Conservation (phyloP, 2,329 filamentous ascomycete genomes). For the Nectriaceae sp. region DNA sequence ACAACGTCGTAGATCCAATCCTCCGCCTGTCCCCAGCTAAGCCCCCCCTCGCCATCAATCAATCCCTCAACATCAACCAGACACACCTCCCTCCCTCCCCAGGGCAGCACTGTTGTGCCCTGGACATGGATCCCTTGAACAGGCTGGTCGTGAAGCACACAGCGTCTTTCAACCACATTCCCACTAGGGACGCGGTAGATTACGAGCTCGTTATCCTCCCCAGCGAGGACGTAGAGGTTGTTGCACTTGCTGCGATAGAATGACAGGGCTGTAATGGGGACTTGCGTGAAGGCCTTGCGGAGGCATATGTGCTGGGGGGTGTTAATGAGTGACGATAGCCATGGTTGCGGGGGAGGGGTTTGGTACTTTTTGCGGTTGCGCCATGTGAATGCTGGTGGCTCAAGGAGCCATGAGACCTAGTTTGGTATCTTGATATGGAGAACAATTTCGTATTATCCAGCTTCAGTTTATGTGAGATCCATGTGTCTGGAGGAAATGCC, state of each 20-base stretch:
- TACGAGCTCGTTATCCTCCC: conserved; percentile 60
- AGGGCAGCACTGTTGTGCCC: conserved; percentile 54
- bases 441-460: too few species aligned
- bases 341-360: conserved; percentile 29
- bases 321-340: neutral
- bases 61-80: neutral
- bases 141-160: conserved; percentile 66
- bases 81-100: conserved; percentile 68
- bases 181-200: conserved; percentile 48
- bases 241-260: conserved; percentile 42
- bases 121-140: conserved; percentile 71
- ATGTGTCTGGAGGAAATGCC: too few species aligned
- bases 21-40: conserved; percentile 39
- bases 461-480: too few species aligned
- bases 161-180: conserved; percentile 42
- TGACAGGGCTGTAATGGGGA: conserved; percentile 61
- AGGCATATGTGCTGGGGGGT: conserved; percentile 11
- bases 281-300: conserved; percentile 44
- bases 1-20: conserved; percentile 80
- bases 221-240: conserved; percentile 53
- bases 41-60: neutral
- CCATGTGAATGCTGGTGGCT: too few species aligned
- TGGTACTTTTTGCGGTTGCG: too few species aligned
- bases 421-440: too few species aligned
- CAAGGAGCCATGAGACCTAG: too few species aligned